Percentiles rank a stretch among this genome's conserved stretches.
Conservation (phyloP, 2,329 filamentous ascomycete genomes). For the Fonsecaea monophora region DNA sequence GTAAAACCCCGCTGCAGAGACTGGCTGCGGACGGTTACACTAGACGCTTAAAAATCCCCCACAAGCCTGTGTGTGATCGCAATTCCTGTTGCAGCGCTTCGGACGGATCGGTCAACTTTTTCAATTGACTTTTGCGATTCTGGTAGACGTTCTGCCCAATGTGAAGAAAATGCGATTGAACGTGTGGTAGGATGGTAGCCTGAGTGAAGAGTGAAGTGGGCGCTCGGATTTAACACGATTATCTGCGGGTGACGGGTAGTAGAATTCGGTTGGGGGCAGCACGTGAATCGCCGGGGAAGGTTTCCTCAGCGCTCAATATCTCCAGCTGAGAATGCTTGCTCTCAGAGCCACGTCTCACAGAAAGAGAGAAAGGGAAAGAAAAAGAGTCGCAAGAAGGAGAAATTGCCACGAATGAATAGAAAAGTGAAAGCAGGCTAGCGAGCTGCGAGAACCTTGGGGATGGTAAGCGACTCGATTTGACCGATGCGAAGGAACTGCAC, state of each 20-base stretch:
- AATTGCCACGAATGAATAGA: slow-evolving; percentile 5
- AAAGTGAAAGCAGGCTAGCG: not conserved
- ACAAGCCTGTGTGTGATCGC: not conserved
- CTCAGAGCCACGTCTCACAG: not conserved
- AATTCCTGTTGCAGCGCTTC: not conserved
- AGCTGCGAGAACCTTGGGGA: slow-evolving; percentile 2
- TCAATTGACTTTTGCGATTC: slow-evolving; percentile 3
- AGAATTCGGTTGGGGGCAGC: slow-evolving; percentile 1
- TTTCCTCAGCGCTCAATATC: not conserved
- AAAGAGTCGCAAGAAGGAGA: slow-evolving; percentile 1
- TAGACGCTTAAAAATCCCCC: not conserved
- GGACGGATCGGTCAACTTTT: not conserved
- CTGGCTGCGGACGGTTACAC: slow-evolving; percentile 1
- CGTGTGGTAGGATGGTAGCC: slow-evolving; percentile 20
- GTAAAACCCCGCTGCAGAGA: slow-evolving; percentile 12
- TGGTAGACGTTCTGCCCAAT: not conserved
- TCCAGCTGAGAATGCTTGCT: not conserved
- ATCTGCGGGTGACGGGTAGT: slow-evolving; percentile 11
- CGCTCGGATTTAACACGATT: slow-evolving; percentile 28
- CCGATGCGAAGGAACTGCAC: not conserved
- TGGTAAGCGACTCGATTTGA: slow-evolving; percentile 17
- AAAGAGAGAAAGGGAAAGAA: not conserved
- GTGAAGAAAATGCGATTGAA: slow-evolving; percentile 4
- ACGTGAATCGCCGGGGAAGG: slow-evolving; percentile 8
- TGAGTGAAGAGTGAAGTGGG: slow-evolving; percentile 16